Conservation (phyloP, 352 stramenopile genomes). For the Phytophthora fragariaefolia region DNA sequence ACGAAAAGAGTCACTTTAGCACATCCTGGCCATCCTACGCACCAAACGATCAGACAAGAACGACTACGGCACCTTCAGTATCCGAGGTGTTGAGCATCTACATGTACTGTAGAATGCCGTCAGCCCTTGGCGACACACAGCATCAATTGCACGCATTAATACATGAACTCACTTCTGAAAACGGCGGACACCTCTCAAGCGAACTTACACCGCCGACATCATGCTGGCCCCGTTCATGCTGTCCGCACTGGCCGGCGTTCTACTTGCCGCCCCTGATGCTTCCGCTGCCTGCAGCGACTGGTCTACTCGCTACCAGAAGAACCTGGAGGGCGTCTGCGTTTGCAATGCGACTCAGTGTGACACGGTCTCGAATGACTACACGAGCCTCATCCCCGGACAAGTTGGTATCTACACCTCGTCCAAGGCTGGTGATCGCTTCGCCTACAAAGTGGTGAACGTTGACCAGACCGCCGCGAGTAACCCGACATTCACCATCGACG, state of each 20-base stretch:
- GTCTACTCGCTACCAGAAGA: constrained; percentile 43
- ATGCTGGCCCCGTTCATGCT: constrained; percentile 13
- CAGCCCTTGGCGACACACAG: background rate
- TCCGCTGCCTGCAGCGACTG: constrained; percentile 39
- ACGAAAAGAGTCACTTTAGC: constrained; percentile 3
- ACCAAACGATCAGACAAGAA: constrained; percentile 29
- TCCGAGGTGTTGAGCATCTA: background rate
- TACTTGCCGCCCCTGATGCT: background rate
- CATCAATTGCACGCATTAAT: background rate
- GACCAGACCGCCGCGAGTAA: constrained; percentile 15
- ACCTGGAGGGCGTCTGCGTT: constrained; percentile 51
- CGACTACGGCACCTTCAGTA: constrained; percentile 6
- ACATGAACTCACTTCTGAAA: constrained; percentile 21
- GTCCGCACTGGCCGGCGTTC: background rate
- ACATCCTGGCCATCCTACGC: constrained; percentile 35
- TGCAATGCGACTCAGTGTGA: constrained; percentile 55
- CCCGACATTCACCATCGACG: constrained; percentile 49
- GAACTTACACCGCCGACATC: background rate
- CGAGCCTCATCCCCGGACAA: constrained; percentile 38
- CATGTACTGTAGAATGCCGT: background rate
- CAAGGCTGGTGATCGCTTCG: constrained; percentile 47
- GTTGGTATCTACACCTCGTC: constrained; percentile 50
- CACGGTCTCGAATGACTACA: constrained; percentile 49
- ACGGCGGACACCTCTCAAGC: background rate
- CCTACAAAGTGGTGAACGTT: constrained; percentile 36